Conservation (phyloP, 129 eudicot genomes). For the Arctium lappa region DNA sequence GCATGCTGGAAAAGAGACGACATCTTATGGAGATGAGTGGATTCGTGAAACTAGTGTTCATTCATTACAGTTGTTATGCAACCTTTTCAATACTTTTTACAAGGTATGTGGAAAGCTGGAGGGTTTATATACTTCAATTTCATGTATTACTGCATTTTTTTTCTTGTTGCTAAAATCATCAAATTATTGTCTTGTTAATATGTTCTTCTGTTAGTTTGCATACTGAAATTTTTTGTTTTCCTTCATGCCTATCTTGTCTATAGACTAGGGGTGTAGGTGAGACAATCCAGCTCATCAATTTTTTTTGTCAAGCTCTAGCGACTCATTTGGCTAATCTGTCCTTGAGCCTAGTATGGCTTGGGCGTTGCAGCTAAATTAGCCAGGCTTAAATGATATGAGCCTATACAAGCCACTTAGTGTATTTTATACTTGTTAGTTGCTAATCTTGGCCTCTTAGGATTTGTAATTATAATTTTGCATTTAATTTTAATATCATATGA, state of each 20-base stretch:
- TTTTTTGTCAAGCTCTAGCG: neutral
- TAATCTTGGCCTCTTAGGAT: too few species aligned
- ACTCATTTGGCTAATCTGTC: too few species aligned
- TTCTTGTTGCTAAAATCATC: constrained; percentile 1
- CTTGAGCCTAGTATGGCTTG: too few species aligned
- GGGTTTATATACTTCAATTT: neutral
- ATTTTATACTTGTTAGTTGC: too few species aligned
- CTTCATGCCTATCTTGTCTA: too few species aligned
- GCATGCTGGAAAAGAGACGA: constrained; percentile 76
- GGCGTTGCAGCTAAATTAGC: too few species aligned
- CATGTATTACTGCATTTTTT: neutral
- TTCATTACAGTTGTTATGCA: constrained; percentile 86
- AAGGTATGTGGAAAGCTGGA: constrained; percentile 53
- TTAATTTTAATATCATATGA: too few species aligned
- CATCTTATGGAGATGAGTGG: constrained; percentile 70
- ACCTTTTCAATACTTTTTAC: constrained; percentile 93
- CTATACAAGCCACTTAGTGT: too few species aligned
- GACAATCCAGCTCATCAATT: too few species aligned
- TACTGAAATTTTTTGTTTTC: neutral
- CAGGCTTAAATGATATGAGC: too few species aligned
- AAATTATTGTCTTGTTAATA: neutral
- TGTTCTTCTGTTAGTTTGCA: neutral
- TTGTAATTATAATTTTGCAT: too few species aligned
- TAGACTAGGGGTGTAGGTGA: too few species aligned
- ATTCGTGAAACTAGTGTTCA: constrained; percentile 86